These are phyloP conservation scores for Xylaria intraflava DNA, from an alignment of 495 filamentous ascomycete genomes.

Conservation along the genomic window DNA sequence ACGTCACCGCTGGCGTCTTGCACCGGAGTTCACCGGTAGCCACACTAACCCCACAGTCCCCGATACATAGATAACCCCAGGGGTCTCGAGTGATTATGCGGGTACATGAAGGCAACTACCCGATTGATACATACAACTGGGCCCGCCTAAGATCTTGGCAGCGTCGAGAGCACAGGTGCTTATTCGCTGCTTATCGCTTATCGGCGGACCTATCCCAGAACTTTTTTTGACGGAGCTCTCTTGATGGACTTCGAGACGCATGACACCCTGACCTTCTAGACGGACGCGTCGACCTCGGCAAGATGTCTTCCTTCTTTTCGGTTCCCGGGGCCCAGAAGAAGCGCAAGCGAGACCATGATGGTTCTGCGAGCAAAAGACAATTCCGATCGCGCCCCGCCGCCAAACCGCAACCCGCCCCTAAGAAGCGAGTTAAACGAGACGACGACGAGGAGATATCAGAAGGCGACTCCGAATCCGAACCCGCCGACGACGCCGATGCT, in stretches of 20 bases:
- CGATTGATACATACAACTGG: no score
- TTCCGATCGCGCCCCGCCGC: slow-evolving; percentile 29
- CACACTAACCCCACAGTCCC: no score
- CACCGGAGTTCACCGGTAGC: no score
- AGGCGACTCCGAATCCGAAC: slow-evolving; percentile 67
- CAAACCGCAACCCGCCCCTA: slow-evolving; percentile 41
- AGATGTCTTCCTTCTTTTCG: slow-evolving; percentile 85
- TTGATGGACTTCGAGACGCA: slow-evolving; percentile 14
- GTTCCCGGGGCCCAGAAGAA: slow-evolving; percentile 70
- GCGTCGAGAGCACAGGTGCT: neutral
- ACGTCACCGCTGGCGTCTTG: no score
- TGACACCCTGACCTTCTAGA: slow-evolving; percentile 14
- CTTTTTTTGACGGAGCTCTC: slow-evolving; percentile 22
- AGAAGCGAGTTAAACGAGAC: slow-evolving; percentile 51
- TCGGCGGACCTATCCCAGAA: slow-evolving; percentile 7
- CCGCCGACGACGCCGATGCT: slow-evolving; percentile 29
- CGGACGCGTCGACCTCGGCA: slow-evolving; percentile 9
- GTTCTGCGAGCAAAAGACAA: slow-evolving; percentile 1
- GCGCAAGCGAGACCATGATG: slow-evolving; percentile 53
- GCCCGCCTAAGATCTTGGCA: no score
- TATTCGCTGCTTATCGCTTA: slow-evolving; percentile 6
- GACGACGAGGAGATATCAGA: slow-evolving; percentile 76
- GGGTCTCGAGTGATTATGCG: no score
- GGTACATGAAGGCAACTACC: no score
- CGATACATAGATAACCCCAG: no score